These are phyloP conservation scores for Hyaloperonospora brassicae DNA, from an alignment of 352 stramenopile genomes.

Conservation along the genomic window DNA sequence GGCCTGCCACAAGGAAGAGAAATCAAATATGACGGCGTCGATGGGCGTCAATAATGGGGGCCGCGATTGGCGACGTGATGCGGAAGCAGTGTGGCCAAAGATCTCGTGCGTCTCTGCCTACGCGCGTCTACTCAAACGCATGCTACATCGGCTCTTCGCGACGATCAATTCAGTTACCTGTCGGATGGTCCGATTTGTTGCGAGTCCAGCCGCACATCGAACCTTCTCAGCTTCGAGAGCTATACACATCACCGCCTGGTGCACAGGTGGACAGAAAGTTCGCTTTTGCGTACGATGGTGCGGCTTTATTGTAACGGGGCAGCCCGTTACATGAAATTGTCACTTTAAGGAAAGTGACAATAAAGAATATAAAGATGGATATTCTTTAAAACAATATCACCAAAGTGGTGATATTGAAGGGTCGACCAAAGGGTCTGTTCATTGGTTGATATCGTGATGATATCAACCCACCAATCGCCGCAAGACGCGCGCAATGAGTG, in stretches of 20 bases:
- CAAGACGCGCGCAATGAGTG: no score
- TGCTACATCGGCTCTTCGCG: conserved; percentile 2
- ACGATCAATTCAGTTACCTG: background rate
- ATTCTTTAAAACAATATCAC: no score
- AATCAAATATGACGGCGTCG: background rate
- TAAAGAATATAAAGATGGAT: no score
- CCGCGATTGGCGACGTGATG: conserved; percentile 45
- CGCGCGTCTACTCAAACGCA: conserved; percentile 41
- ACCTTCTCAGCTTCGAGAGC: conserved; percentile 60
- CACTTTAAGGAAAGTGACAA: no score
- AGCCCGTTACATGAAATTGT: no score
- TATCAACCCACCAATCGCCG: no score
- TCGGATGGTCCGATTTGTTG: conserved; percentile 42
- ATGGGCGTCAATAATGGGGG: conserved; percentile 13
- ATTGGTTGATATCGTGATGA: no score
- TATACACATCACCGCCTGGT: conserved; percentile 66
- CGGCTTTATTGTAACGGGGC: no score
- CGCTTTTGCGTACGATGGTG: conserved; percentile 57
- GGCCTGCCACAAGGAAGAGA: conserved; percentile 19
- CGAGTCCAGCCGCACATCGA: conserved; percentile 47
- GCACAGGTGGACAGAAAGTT: conserved; percentile 8
- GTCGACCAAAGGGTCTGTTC: no score
- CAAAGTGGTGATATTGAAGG: no score
- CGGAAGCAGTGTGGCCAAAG: conserved; percentile 70
- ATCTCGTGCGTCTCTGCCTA: conserved; percentile 61